Evolutionary conservation across 208 protist species (phyloP).

Genomic region (Giardia muris): DNA sequence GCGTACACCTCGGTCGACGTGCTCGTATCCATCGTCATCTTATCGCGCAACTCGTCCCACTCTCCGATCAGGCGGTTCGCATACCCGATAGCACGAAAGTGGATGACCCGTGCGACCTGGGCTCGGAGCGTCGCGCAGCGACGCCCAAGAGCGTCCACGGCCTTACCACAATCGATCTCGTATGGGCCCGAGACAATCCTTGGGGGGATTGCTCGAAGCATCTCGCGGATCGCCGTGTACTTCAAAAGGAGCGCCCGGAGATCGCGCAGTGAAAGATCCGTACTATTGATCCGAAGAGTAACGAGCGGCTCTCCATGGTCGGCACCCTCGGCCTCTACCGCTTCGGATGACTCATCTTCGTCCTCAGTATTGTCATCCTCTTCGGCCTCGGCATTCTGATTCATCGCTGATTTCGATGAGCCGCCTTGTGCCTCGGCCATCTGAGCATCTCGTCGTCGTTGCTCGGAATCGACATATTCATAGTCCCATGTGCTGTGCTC

Average conservation of each 20-base stretch:
- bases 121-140: neutral
- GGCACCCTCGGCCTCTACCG: neutral
- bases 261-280: neutral
- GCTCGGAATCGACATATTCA: neutral
- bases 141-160: neutral
- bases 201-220: neutral
- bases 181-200: neutral
- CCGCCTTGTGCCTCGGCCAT: slow-evolving; percentile 2
- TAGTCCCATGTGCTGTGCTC: slow-evolving; percentile 6
- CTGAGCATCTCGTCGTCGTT: neutral
- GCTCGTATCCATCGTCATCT: neutral
- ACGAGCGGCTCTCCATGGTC: neutral
- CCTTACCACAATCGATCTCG: neutral
- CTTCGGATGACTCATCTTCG: neutral
- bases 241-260: neutral
- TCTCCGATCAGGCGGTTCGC: neutral
- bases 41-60: slow-evolving; percentile 4
- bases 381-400: slow-evolving; percentile 3
- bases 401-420: neutral
- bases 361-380: slow-evolving; percentile 19
- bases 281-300: neutral
- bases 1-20: neutral
- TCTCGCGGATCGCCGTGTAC: neutral
- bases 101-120: slow-evolving; percentile 3
- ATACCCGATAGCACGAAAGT: neutral